Evolutionary conservation across 768 basidiomycete genomes (phyloP).

Genomic region (Hydnomerulius pinastri): DNA sequence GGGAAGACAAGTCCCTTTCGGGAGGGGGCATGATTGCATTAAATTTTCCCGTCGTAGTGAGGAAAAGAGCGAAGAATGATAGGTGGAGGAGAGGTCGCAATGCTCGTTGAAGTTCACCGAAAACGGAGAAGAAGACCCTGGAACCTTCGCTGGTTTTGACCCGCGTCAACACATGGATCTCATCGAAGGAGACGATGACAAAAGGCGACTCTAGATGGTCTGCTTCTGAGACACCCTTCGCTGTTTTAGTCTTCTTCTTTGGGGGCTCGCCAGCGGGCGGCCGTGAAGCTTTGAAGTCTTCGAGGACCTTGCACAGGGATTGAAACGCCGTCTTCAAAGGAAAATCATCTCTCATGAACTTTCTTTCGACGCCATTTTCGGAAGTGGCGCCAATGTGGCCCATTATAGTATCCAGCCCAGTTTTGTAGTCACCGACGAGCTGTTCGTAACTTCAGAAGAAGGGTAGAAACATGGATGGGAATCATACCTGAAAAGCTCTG

Average conservation of each 20-base stretch:
- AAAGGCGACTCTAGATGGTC: neutral
- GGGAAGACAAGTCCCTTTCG: slow-evolving; percentile 4
- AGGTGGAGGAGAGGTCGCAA: no score
- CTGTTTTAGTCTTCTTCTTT: neutral
- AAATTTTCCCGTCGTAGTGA: slow-evolving; percentile 25
- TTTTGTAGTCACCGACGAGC: neutral
- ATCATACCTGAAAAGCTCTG: neutral
- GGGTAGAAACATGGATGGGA: neutral
- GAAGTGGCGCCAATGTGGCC: no score
- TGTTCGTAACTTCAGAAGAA: neutral
- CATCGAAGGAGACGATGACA: slow-evolving; percentile 27
- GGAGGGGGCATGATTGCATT: slow-evolving; percentile 8
- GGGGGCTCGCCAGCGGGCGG: neutral
- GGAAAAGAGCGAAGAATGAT: slow-evolving; percentile 24
- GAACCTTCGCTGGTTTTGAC: no score
- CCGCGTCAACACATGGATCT: slow-evolving; percentile 18
- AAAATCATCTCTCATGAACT: neutral
- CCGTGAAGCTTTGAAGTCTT: no score
- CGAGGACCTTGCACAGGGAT: neutral
- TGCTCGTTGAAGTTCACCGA: no score
- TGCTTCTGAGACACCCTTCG: neutral
- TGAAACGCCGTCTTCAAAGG: neutral
- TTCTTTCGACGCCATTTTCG: neutral
- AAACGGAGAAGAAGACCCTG: no score
- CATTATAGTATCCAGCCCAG: no score